Evolutionary conservation across 1,139 yeast species (phyloP), one percentile per base, ranked within the genome.

Genomic region (Sugiyamaella novakii): DNA sequence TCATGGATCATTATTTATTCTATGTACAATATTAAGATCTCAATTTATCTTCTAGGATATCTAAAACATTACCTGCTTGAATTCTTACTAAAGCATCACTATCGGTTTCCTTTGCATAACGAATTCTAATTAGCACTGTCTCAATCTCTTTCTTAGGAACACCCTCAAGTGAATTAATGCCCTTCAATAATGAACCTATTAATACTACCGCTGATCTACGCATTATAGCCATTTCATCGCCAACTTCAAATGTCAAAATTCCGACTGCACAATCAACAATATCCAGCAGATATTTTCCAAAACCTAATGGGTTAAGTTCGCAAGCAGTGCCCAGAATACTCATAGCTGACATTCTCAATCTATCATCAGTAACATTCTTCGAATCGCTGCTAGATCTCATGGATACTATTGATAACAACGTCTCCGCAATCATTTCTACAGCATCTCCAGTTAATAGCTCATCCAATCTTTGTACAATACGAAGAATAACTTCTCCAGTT

Each of bases 341-440:
- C 81, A 89, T 77, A 0, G 96, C 81, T 0, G 97, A 89, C 85
- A 88, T 84, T 57, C 97, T 73, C 36, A 88, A 59, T 38, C 83
- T 75, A 49, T 75, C 72, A 57, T 88, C 96, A 0, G 30, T 63
- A 6, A 8, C 5, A 7, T 19, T 14, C 15, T 27, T 35, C 3
- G 18, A n/a, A 5, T 14, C n/a, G n/a, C 27, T 25, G n/a, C 27
- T 25, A 3, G 17, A 62, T 2, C 71, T 66, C 15, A 72, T 66
- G 44, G 79, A 63, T 1, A 79, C 73, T 38, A 77, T 59, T 1
- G 62, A 45, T 3, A 83, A 59, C 34, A 78, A 66, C 0, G 72
- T 59, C 18, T 65, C 60, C 12, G 71, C 63, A 12, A 79, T 56
- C 7, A 52, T 50, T 34, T 67, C 66, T 0, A 76, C 71, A 1